Percentiles rank a stretch among this genome's conserved stretches.
These are phyloP conservation scores for Hirsutella minnesotensis DNA, from an alignment of 2,329 filamentous ascomycete species.

Conservation along the genomic window DNA sequence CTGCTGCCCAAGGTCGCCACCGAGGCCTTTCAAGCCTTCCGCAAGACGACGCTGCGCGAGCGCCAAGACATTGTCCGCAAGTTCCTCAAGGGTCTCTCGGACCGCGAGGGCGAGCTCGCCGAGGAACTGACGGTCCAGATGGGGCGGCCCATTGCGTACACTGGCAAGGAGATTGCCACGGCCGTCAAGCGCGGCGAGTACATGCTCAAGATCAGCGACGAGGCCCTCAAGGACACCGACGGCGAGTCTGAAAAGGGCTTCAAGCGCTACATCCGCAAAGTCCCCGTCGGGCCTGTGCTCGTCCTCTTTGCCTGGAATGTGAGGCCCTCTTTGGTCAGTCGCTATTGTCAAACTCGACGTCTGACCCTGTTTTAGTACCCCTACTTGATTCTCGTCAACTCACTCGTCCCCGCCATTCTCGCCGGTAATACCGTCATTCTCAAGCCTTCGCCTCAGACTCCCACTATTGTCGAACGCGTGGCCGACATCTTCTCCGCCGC, in stretches of 20 bases:
- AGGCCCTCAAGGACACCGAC: constrained; percentile 66
- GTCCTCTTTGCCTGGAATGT: constrained; percentile 96
- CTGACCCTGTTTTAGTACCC: constrained; percentile 54
- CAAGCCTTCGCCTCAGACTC: constrained; percentile 91
- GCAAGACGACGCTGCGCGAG: constrained; percentile 60
- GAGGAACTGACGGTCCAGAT: constrained; percentile 87
- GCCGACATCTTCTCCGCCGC: constrained; percentile 65
- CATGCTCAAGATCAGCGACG: constrained; percentile 69
- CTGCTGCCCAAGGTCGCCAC: constrained; percentile 60
- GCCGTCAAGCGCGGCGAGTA: constrained; percentile 80
- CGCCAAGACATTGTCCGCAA: constrained; percentile 72
- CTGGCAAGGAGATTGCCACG: constrained; percentile 71
- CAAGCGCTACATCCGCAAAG: constrained; percentile 79
- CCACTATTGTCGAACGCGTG: constrained; percentile 80
- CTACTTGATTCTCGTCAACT: constrained; percentile 88
- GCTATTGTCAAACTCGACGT: background rate
- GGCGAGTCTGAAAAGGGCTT: constrained; percentile 82
- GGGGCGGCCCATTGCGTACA: constrained; percentile 85
- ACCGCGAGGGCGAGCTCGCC: constrained; percentile 68
- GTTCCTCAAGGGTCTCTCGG: constrained; percentile 58
- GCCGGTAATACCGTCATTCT: constrained; percentile 85
- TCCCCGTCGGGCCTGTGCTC: constrained; percentile 76
- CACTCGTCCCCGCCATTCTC: constrained; percentile 80
- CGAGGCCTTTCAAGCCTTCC: constrained; percentile 65
- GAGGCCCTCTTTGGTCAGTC: constrained; percentile 23